Percentiles rank a stretch among this genome's conserved stretches.
Evolutionary conservation across 208 protist genomes (phyloP).

Genomic region (Jaenimonas drosophilae): DNA sequence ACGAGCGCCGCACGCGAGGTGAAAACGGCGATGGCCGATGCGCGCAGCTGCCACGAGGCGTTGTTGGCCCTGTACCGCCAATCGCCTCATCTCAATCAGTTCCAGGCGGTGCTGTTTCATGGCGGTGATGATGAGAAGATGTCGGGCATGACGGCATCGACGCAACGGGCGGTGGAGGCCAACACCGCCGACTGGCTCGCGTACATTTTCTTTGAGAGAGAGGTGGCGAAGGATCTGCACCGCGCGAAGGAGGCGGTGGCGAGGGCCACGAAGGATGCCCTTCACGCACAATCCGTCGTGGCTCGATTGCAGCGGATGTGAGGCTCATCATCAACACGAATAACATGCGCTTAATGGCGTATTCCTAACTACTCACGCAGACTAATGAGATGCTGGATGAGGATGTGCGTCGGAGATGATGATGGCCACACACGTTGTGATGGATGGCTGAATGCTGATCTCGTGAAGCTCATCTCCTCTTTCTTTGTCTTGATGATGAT

Average conservation of each 20-base stretch:
- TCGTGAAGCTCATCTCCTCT: too few relatives aligned
- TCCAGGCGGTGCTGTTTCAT: background rate
- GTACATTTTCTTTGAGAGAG: slow-evolving; percentile 59
- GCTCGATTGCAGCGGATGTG: too few relatives aligned
- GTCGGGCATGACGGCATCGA: slow-evolving; percentile 6
- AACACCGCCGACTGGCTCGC: slow-evolving; percentile 59
- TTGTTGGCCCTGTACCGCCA: slow-evolving; percentile 1
- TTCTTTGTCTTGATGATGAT: too few relatives aligned
- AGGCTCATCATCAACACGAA: slow-evolving; percentile 37
- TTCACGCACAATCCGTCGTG: slow-evolving; percentile 64
- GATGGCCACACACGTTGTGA: too few relatives aligned
- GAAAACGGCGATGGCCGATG: background rate
- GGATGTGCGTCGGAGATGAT: too few relatives aligned
- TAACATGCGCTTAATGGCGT: too few relatives aligned
- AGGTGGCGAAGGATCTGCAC: slow-evolving; percentile 53
- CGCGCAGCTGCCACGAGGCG: background rate
- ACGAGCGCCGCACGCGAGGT: background rate
- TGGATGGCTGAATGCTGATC: too few relatives aligned
- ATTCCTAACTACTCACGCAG: too few relatives aligned
- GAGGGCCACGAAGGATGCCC: slow-evolving; percentile 28
- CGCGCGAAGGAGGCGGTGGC: slow-evolving; percentile 32
- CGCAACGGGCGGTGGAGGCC: slow-evolving; percentile 9
- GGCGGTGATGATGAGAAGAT: background rate
- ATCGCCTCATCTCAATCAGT: background rate
- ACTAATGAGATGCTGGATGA: too few relatives aligned